Base-by-base conservation (phyloP, 305 asterid genomes). In the Fraxinus angustifolia region DNA sequence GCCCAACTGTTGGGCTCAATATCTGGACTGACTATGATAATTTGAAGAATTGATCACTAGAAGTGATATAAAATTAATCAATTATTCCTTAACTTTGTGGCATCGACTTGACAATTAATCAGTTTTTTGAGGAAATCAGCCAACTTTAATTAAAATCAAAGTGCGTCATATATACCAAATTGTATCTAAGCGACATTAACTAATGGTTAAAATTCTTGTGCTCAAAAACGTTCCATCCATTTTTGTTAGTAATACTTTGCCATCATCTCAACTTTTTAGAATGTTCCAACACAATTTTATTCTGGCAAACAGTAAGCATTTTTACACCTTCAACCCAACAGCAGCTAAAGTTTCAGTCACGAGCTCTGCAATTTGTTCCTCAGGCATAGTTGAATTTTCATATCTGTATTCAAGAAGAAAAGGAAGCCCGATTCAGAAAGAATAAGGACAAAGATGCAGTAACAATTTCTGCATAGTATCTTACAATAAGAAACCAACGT, bases 401-500 rank as follows among this genome's bases (percentile, higher is more conserved):
- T 96, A 91, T 81, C 97, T 93, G 88, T 26, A 23, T 4, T 65
- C 79, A 76, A 58, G 85, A 81, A 76, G 53, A 58, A 81, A 21
- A 68, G 60, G 83, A 58, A 70, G 28, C 17, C 67, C 68, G 28
- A 36, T 34, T n/a, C 76, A 48, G 65, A 68, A 73, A 50, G 17
- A 17, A 50, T 19, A 58, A 58, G 38, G 75, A 74, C 71, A 74
- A 38, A 65, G 14, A 71, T 36, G 73, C 65, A 31, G 36, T 11
- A 82, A 65, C 75, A 78, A 75, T 40, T 80, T 77, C 73, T 42
- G 50, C 38, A 35, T 33, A 81, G 87, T 71, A 87, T 84, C 98
- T 91, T 92, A 96, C 99, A 96, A 86, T 82, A 94, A 88, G 85
- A 96, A 96, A 78, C 99, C 99, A 85, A 96, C 97, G 87, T 96